Evolutionary conservation across 129 eudicot species (phyloP).

Genomic region (Mikania micrantha): DNA sequence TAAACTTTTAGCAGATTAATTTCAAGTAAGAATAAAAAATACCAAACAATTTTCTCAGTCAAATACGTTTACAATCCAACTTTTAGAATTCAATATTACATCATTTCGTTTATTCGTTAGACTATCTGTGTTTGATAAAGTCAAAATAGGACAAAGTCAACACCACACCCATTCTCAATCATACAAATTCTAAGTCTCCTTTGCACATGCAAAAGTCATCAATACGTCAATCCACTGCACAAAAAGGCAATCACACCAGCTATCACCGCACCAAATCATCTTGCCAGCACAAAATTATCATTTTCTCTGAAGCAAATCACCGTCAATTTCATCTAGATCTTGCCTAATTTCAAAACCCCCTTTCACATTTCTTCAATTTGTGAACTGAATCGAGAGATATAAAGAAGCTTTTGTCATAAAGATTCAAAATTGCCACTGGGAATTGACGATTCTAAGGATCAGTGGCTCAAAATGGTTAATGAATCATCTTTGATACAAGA

Average conservation of each 20-base stretch:
- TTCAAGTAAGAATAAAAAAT: no score
- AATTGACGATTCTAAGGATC: slow-evolving; percentile 5
- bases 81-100: slow-evolving; percentile 2
- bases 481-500: slow-evolving; percentile 24
- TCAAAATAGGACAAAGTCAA: slow-evolving; percentile 19
- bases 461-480: slow-evolving; percentile 13
- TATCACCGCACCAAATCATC: slow-evolving; percentile 31
- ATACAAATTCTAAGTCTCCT: neutral
- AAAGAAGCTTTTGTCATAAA: neutral
- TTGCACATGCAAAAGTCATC: slow-evolving; percentile 26
- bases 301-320: slow-evolving; percentile 18
- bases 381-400: neutral
- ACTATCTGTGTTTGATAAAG: neutral
- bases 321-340: slow-evolving; percentile 13
- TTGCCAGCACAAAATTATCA: slow-evolving; percentile 22
- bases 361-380: slow-evolving; percentile 1
- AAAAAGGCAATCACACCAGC: slow-evolving; percentile 20
- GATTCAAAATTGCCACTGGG: slow-evolving; percentile 12
- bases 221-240: slow-evolving; percentile 16
- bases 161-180: neutral
- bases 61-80: neutral
- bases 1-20: no score
- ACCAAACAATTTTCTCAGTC: no score
- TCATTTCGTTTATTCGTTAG: slow-evolving; percentile 3
- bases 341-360: neutral